Base-by-base conservation (phyloP, 2,329 filamentous ascomycete species). In the Periglandula ipomoeae region DNA sequence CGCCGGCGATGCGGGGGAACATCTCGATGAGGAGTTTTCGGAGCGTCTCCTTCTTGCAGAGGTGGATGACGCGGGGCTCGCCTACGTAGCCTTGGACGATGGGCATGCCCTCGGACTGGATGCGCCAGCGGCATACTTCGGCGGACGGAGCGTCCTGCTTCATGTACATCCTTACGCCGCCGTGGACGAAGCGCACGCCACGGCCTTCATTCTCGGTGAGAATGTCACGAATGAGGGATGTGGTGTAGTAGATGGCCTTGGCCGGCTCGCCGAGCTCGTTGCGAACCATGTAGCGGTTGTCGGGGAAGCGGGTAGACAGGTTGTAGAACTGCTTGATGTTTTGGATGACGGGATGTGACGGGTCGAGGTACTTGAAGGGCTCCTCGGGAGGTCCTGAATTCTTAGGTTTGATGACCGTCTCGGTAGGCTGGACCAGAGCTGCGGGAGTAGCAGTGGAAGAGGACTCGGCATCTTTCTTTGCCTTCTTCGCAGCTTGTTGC, bases 101-200 rank as follows among this genome's bases (percentile, higher is more conserved):
- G 9, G 86, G 82, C 70, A 98, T 82, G 22, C 93, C 93, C 67
- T 98, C 93, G 11, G 85, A 87, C 73, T 98, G 93, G 58, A 98
- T 93, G 42, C 93, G 82, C 93, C 93, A 98, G 50, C 85, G 80
- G 71, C 90, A 95, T 30, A 93, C 85, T 48, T 90, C 85, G 32
- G 85, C 83, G 5, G 84, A 86, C 51, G 95, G 90, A 0, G 88
- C 85, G 61, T 96, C 89, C 66, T 97, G 91, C 73, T 95, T 95
- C 74, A 97, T 93, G 65, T 95, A 98, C 89, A 97, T 97, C 71
- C 95, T 95, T 30, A 98, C 90, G 55, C 93, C 93, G 45, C 86
- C 91, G 68, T 98, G 93, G 44, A 98, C 87, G 63, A 98, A 95
- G 65, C 93, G 95, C 67, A 97, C 84, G 41, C 89, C 89, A 24